phyloP scores from a whole-genome alignment of 148 eudicot species.

The Diospyros lotus region DNA sequence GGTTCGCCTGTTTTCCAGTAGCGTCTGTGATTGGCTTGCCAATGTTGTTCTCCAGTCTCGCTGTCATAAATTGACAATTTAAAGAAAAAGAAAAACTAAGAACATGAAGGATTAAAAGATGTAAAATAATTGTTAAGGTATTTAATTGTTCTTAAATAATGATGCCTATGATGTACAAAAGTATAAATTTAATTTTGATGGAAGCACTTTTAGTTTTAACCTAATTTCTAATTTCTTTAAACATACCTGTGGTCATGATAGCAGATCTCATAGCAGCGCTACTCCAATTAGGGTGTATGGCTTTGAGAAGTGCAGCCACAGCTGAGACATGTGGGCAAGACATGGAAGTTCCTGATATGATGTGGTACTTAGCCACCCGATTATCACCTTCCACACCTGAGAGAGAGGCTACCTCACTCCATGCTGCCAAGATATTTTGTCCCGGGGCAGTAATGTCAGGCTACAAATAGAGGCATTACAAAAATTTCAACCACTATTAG shows the following conservation, averaged over 20 bases:
- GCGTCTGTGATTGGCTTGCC: conserved; percentile 13
- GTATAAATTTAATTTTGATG: too few species aligned
- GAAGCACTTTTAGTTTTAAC: too few species aligned
- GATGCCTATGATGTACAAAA: too few species aligned
- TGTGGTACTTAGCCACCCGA: conserved; percentile 54
- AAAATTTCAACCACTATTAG: too few species aligned
- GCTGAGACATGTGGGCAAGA: conserved; percentile 69
- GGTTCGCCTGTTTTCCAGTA: background rate
- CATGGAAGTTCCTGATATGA: conserved; percentile 87
- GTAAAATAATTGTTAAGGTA: too few species aligned
- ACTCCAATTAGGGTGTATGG: conserved; percentile 74
- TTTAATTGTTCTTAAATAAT: too few species aligned
- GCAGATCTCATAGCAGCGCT: conserved; percentile 89
- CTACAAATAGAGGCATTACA: conserved; percentile 20
- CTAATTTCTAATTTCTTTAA: too few species aligned
- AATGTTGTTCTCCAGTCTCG: conserved; percentile 8
- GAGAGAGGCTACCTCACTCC: conserved; percentile 51
- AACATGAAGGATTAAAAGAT: too few species aligned
- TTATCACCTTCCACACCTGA: conserved; percentile 56
- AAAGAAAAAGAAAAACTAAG: too few species aligned
- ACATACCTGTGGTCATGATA: conserved; percentile 63
- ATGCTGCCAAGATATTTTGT: conserved; percentile 73
- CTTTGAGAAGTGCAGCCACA: conserved; percentile 74
- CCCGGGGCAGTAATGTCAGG: conserved; percentile 95
- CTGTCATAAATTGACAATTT: background rate